Base-by-base conservation (phyloP, 2,329 filamentous ascomycete genomes). In the Ophiostoma novo-ulmi region DNA sequence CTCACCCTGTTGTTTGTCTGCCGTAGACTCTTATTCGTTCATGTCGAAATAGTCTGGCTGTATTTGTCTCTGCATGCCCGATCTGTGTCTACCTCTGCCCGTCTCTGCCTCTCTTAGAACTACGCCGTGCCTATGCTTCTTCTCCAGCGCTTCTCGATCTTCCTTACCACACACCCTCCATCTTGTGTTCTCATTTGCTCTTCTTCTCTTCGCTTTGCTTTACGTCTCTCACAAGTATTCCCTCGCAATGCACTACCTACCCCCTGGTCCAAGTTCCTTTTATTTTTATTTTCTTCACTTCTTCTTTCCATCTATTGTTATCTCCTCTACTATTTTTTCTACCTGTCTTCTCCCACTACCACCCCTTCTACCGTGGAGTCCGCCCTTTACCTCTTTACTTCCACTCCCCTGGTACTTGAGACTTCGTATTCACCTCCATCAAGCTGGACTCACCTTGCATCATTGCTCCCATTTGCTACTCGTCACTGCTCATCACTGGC, bases 371-470 rank as follows among this genome's bases (percentile, higher is more conserved):
- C 14, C 31, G 31, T 31, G 31, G 31, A 31, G 31, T 31, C 31
- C 31, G 31, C 31, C 22, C 17, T 26, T 26, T 58, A 11, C 22
- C 22, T 58, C 61, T n/a, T 36, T 17, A 17, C 35, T n/a, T 65
- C 63, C 35, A 64, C 61, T 36, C 20, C 63, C 63, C 36, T 39
- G 63, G 35, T 65, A 39, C 63, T 39, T 31, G 5, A 39, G 36
- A 58, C 63, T 39, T 65, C 63, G 63, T 65, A 65, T 65, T 65
- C 63, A 35, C 61, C 26, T 22, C 63, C 63, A 36, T 65, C 63
- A 26, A 65, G 63, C 36, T 39, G n/a, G 63, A 22, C 63, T 65
- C 61, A 64, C 61, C 61, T 20, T 65, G 35, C 61, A 39, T 22
- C 36, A 22, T 20, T 39, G 35, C 63, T 39, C 17, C 44, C 17